Evolutionary conservation across 2,329 filamentous ascomycete species (phyloP).

Genomic region (Coleophoma eucalyptorum): DNA sequence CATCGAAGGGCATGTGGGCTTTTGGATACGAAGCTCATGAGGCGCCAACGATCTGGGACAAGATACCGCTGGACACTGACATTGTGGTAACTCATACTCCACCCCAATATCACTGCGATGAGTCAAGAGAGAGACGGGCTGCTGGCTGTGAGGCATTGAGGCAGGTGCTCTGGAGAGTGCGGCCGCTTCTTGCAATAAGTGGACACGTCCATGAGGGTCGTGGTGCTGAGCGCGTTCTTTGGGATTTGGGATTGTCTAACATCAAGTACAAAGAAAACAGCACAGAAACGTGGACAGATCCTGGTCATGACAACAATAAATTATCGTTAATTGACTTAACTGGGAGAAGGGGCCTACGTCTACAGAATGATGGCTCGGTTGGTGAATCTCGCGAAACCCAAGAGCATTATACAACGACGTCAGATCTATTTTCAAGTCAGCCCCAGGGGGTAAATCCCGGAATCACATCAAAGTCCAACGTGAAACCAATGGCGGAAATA

Average conservation of each 20-base stretch:
- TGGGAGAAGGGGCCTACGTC: conserved; percentile 30
- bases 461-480: background rate
- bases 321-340: conserved; percentile 61
- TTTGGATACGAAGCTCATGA: conserved; percentile 54
- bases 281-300: conserved; percentile 53
- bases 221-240: conserved; percentile 59
- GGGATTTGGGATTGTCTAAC: conserved; percentile 43
- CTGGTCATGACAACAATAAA: conserved; percentile 51
- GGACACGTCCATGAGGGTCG: conserved; percentile 70
- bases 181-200: conserved; percentile 63
- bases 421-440: background rate
- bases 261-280: conserved; percentile 40
- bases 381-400: conserved; percentile 3
- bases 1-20: conserved; percentile 55
- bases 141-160: conserved; percentile 59
- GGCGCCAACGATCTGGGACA: conserved; percentile 49
- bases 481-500: background rate
- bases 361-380: conserved; percentile 42
- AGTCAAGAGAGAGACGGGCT: conserved; percentile 31
- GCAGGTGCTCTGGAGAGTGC: conserved; percentile 52
- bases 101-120: conserved; percentile 55
- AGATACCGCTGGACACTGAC: conserved; percentile 58
- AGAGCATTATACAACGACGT: background rate
- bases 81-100: conserved; percentile 71
- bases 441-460: background rate